Conservation (phyloP, 202 grass and related monocot genomes). For the Schoenoplectus tabernaemontani region DNA sequence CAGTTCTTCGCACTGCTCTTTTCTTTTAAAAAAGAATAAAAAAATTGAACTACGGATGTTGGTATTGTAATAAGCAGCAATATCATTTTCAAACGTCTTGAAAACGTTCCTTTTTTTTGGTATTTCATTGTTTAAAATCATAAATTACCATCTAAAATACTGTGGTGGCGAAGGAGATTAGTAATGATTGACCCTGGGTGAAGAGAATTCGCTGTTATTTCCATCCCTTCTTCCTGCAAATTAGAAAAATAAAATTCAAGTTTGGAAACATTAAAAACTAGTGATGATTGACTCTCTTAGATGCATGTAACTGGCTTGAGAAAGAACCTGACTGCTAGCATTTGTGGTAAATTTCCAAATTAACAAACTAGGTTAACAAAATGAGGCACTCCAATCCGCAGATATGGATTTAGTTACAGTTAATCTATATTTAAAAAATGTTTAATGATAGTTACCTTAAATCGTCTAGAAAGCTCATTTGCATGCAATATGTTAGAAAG, state of each 20-base stretch:
- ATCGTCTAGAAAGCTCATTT: slow-evolving; percentile 74
- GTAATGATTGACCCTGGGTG: slow-evolving; percentile 89
- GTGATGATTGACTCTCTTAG: neutral
- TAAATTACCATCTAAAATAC: slow-evolving; percentile 55
- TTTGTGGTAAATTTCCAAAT: neutral
- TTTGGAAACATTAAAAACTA: neutral
- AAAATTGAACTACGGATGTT: neutral
- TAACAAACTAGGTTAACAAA: neutral
- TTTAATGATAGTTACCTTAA: slow-evolving; percentile 37
- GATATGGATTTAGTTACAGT: neutral
- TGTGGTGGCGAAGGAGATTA: slow-evolving; percentile 92
- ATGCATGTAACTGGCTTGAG: neutral
- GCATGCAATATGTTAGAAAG: slow-evolving; percentile 86
- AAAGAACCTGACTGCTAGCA: neutral
- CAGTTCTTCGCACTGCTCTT: neutral
- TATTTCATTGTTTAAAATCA: slow-evolving; percentile 3
- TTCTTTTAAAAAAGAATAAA: neutral
- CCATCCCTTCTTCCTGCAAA: slow-evolving; percentile 63
- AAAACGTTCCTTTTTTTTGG: neutral
- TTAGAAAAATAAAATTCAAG: slow-evolving; percentile 7
- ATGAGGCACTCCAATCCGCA: neutral
- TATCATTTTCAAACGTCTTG: neutral
- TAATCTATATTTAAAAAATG: neutral
- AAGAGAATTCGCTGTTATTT: slow-evolving; percentile 93
- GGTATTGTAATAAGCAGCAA: neutral